Conservation (phyloP, 2,329 filamentous ascomycete genomes). For the Cordyceps fumosorosea region DNA sequence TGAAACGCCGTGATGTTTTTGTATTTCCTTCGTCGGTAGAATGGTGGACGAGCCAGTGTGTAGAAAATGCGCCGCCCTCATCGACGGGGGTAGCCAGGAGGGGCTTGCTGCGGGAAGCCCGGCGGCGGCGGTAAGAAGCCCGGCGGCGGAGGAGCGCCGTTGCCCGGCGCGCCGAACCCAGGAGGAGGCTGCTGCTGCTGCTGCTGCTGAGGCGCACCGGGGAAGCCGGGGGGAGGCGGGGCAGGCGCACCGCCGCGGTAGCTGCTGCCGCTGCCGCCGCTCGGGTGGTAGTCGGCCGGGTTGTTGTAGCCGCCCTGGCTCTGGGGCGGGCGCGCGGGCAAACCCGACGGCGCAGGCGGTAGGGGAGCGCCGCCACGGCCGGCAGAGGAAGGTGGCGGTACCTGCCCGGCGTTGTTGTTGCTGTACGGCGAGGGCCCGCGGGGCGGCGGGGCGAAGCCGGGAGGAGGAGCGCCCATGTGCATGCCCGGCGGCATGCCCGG, state of each 20-base stretch:
- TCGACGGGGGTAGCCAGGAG: constrained; percentile 36
- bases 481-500: constrained; percentile 17
- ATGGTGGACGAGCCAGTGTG: background rate
- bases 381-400: constrained; percentile 18
- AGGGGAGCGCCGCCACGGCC: constrained; percentile 29
- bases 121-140: constrained; percentile 35
- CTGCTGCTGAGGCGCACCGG: constrained; percentile 20
- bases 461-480: constrained; percentile 13
- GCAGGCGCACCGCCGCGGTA: constrained; percentile 34
- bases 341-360: constrained; percentile 42
- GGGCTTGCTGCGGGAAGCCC: constrained; percentile 35
- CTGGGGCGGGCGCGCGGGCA: constrained; percentile 44
- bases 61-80: constrained; percentile 10
- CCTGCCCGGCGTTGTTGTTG: constrained; percentile 15
- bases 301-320: constrained; percentile 39
- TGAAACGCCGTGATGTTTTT: background rate
- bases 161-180: constrained; percentile 30
- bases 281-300: constrained; percentile 41
- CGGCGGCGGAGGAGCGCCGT: constrained; percentile 31
- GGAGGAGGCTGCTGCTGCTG: constrained; percentile 29
- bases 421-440: constrained; percentile 30
- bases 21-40: background rate
- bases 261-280: constrained; percentile 25
- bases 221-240: constrained; percentile 31
- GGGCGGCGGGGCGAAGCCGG: constrained; percentile 32